A percentile compares a stretch with the other conserved stretches of the same genome.
Conservation (phyloP, 768 basidiomycete species). For the Boletus rex-veris region DNA sequence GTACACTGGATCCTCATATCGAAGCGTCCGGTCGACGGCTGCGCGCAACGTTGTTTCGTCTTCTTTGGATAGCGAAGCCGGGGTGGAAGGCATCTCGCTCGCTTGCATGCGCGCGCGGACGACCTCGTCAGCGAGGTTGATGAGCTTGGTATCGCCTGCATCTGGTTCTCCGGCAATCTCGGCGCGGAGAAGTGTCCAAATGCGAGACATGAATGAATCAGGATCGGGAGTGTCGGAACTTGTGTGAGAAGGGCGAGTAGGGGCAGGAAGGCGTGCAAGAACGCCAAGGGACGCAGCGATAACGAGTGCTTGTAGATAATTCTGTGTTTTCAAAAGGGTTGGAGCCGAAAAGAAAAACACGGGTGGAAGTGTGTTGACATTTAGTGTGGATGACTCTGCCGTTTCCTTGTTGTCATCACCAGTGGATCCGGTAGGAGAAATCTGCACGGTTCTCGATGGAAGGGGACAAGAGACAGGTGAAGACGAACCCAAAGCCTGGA, state of each 20-base stretch:
- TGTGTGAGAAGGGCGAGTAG: constrained; percentile 4
- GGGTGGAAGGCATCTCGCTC: background rate
- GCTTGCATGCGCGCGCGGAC: constrained; percentile 46
- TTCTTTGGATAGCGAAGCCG: constrained; percentile 26
- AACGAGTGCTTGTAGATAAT: constrained; percentile 66
- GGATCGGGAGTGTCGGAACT: constrained; percentile 8
- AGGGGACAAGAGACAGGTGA: constrained; percentile 36
- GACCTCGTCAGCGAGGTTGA: constrained; percentile 74
- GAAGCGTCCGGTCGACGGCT: constrained; percentile 61
- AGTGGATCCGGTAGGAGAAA: constrained; percentile 1
- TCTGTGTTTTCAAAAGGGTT: constrained; percentile 56
- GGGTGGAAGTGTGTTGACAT: constrained; percentile 55
- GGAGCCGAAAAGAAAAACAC: constrained; percentile 61
- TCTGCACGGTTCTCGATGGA: constrained; percentile 22
- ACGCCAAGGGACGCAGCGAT: constrained; percentile 59
- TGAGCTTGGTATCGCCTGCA: constrained; percentile 48
- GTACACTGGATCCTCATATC: constrained; percentile 63
- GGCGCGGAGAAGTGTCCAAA: constrained; percentile 61
- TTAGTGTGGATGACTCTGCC: background rate
- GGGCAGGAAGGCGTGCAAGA: constrained; percentile 44
- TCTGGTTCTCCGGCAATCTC: constrained; percentile 44
- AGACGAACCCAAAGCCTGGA: constrained; percentile 44
- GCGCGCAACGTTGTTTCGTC: constrained; percentile 54
- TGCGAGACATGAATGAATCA: constrained; percentile 49
- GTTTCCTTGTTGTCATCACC: background rate